These are phyloP conservation scores for Fusarium sp. DNA, from an alignment of 2,329 filamentous ascomycete genomes.

Conservation along the genomic window DNA sequence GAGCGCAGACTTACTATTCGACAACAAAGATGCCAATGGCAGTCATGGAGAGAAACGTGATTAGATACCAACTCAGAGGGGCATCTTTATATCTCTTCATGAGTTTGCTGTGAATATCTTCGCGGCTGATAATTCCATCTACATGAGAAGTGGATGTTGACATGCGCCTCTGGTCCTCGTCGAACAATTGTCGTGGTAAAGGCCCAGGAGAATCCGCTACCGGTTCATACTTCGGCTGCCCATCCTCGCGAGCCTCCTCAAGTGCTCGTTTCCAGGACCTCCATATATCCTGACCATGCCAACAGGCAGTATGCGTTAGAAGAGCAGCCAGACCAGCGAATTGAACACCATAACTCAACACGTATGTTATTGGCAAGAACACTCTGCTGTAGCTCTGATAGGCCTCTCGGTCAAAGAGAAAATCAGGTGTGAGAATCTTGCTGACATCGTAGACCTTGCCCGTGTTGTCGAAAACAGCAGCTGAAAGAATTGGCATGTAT, in stretches of 20 bases:
- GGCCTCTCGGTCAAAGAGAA: slow-evolving; percentile 79
- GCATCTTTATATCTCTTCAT: slow-evolving; percentile 87
- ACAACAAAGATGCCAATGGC: slow-evolving; percentile 84
- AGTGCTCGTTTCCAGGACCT: slow-evolving; percentile 77
- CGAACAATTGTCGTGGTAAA: slow-evolving; percentile 27
- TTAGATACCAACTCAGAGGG: slow-evolving; percentile 82
- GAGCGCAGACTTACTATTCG: slow-evolving; percentile 71
- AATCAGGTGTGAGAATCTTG: slow-evolving; percentile 80
- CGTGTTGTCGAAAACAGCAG: slow-evolving; percentile 86
- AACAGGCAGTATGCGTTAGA: slow-evolving; percentile 82
- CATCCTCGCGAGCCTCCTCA: slow-evolving; percentile 66
- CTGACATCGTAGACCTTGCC: slow-evolving; percentile 83
- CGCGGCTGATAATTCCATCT: slow-evolving; percentile 70
- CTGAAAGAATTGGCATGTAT: slow-evolving; percentile 87
- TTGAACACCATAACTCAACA: slow-evolving; percentile 85
- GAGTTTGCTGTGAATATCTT: slow-evolving; percentile 85
- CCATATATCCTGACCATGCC: slow-evolving; percentile 87
- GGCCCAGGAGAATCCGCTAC: slow-evolving; percentile 48
- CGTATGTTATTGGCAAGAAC: slow-evolving; percentile 87
- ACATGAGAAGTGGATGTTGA: slow-evolving; percentile 53
- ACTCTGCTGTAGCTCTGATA: slow-evolving; percentile 86
- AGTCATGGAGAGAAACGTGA: slow-evolving; percentile 79
- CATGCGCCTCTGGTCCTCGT: slow-evolving; percentile 32
- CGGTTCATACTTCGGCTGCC: slow-evolving; percentile 63
- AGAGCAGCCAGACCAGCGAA: slow-evolving; percentile 85